Evolutionary conservation across 257 asterid species (phyloP).

Genomic region (Solanum sejunctum): DNA sequence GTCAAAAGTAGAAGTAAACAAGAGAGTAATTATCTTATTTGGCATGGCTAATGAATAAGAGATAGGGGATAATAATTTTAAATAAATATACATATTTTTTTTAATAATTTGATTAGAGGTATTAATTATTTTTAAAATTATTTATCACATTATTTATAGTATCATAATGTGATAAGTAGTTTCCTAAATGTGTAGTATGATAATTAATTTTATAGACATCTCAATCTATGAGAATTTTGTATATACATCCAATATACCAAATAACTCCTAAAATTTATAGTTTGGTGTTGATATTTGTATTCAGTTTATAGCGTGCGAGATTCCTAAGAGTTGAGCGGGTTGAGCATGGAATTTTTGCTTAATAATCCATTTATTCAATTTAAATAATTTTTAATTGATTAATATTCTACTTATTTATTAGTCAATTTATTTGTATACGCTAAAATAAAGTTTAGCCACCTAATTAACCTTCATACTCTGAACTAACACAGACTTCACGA

Average conservation of each 20-base stretch:
- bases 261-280: neutral
- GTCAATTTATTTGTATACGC: neutral
- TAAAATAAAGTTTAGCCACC: neutral
- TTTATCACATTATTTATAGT: neutral
- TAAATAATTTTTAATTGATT: neutral
- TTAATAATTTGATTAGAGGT: too few relatives aligned
- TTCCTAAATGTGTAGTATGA: too few relatives aligned
- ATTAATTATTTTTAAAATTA: too few relatives aligned
- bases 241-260: too few relatives aligned
- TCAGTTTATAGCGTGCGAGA: neutral
- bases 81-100: too few relatives aligned
- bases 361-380: neutral
- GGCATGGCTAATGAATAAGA: too few relatives aligned
- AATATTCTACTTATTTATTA: neutral
- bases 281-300: neutral
- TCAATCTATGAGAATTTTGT: neutral
- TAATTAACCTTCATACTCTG: neutral
- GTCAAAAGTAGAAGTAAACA: too few relatives aligned
- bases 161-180: too few relatives aligned
- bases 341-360: neutral
- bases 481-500: neutral
- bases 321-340: neutral
- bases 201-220: too few relatives aligned
- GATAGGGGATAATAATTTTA: too few relatives aligned
- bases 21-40: too few relatives aligned